Percentiles rank a stretch among this genome's conserved stretches.
Conservation (phyloP, 2,329 filamentous ascomycete genomes). For the Tothia fuscella region DNA sequence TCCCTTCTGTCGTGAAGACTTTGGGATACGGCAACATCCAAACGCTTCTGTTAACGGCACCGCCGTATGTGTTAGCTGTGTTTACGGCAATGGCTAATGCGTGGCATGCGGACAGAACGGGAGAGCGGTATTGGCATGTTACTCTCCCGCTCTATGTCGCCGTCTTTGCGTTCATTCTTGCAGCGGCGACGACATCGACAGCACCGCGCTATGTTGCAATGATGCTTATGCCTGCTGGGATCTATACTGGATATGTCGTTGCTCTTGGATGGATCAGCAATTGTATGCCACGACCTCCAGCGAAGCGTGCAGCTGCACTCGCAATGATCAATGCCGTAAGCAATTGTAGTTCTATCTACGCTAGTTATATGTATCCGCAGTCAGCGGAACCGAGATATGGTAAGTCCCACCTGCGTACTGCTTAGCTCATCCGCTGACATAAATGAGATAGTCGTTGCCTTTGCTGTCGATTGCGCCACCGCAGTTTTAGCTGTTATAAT, state of each 20-base stretch:
- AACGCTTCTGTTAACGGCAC: slow-evolving; percentile 40
- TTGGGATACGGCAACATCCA: slow-evolving; percentile 30
- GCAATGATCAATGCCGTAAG: slow-evolving; percentile 65
- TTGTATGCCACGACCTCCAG: slow-evolving; percentile 61
- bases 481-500: slow-evolving; percentile 51
- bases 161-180: slow-evolving; percentile 54
- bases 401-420: slow-evolving; percentile 10
- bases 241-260: slow-evolving; percentile 52
- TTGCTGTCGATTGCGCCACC: slow-evolving; percentile 57
- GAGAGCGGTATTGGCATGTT: slow-evolving; percentile 60
- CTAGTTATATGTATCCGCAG: slow-evolving; percentile 54
- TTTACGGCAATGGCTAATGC: slow-evolving; percentile 53
- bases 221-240: slow-evolving; percentile 55
- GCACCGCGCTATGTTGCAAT: slow-evolving; percentile 57
- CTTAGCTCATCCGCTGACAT: not conserved
- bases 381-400: slow-evolving; percentile 27
- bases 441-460: slow-evolving; percentile 42
- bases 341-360: slow-evolving; percentile 59
- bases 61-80: slow-evolving; percentile 44
- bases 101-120: slow-evolving; percentile 58
- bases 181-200: slow-evolving; percentile 47
- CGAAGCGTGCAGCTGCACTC: slow-evolving; percentile 60
- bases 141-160: slow-evolving; percentile 49
- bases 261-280: slow-evolving; percentile 64
- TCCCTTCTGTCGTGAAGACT: slow-evolving; percentile 25